Evolutionary conservation across 2,329 filamentous ascomycete species (phyloP).

Genomic region (Lizonia empirigonia): DNA sequence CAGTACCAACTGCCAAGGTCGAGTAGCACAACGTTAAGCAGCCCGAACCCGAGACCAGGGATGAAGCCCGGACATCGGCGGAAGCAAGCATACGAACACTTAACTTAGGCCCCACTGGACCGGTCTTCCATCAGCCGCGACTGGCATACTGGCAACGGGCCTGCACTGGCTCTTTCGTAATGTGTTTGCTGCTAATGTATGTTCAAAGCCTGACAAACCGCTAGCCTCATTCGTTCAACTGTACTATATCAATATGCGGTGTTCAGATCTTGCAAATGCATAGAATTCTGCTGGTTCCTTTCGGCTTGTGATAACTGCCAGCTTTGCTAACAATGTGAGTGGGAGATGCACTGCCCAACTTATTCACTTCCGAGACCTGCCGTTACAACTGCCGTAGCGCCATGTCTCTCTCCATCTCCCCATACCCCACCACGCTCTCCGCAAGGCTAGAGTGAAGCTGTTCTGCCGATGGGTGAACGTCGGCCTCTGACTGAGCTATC

Average conservation of each 20-base stretch:
- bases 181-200: background rate
- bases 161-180: too few relatives aligned
- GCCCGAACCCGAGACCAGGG: background rate
- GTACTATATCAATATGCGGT: background rate
- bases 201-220: too few relatives aligned
- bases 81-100: too few relatives aligned
- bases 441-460: background rate
- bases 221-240: background rate
- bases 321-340: background rate
- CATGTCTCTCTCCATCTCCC: background rate
- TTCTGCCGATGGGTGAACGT: conserved; percentile 11
- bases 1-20: conserved; percentile 4
- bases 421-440: conserved; percentile 4
- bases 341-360: background rate
- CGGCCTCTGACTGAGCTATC: conserved; percentile 7
- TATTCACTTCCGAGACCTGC: background rate
- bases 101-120: too few relatives aligned
- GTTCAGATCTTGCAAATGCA: background rate
- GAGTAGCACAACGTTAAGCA: background rate
- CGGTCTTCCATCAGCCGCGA: background rate
- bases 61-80: too few relatives aligned
- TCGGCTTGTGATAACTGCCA: background rate
- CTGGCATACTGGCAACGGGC: background rate
- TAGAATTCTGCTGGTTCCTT: too few relatives aligned
- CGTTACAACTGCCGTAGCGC: conserved; percentile 12